Base-by-base conservation (phyloP, 1,284 basidiomycete species). In the Inonotus hispidus region DNA sequence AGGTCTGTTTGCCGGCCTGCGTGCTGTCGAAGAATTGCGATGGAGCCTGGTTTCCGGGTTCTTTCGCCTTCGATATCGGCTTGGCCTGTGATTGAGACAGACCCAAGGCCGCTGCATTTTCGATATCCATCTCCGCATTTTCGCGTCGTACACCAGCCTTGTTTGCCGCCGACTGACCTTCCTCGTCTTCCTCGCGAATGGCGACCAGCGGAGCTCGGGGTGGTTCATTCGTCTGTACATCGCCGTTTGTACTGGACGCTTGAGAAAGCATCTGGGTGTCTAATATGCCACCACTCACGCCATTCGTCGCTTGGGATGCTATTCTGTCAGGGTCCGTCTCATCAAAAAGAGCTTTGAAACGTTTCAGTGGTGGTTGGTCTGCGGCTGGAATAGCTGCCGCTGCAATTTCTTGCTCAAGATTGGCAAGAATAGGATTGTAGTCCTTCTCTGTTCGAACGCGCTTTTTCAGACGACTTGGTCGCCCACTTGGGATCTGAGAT, bases 311-410 rank as follows among this genome's bases (percentile, higher is more conserved):
- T 23, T 62, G 56, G 55, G 66, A 66, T 45, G 65, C 57, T 16
- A 67, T 63, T 7, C 72, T 75, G 60, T 79, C 77, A 13, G 83
- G 85, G 67, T 87, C 77, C 56, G 77, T 87, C 25, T 80, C 81
- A 13, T 90, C 87, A 63, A 88, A 90, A 2, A 90, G 75, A 0
- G 81, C 81, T 67, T 83, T 87, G 72, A 84, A 88, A 68, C 82
- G 87, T 68, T 89, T 88, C 23, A 83, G 71, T 2, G 83, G 79
- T 0, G 85, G 83, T 65, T 86, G 81, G 59, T 73, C 72, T 1
- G 56, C 66, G 10, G 29, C 13, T 23, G 53, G 38, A 32, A 19
- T 6, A 25, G 56, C 32, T 19, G 52, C 57, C 29, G 49, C 49
- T 27, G 53, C 55, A 11, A 64, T 39, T 54, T 60, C 57, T 49